Percentiles rank a stretch among this genome's conserved stretches.
phyloP scores from a whole-genome alignment of 2,329 filamentous ascomycete genomes.

The Orbilia quercus region DNA sequence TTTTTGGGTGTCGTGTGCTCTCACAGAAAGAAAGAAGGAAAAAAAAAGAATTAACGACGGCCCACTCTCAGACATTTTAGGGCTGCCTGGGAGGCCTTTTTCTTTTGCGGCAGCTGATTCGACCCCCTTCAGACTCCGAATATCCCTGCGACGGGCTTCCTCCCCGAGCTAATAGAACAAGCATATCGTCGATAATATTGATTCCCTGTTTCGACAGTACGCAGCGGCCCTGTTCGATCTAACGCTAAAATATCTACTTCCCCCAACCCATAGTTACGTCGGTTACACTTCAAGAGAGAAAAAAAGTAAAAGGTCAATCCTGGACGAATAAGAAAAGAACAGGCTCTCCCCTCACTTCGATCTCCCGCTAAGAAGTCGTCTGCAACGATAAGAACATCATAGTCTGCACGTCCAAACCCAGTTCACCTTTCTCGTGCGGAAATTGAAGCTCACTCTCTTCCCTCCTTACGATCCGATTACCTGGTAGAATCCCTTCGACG shows the following conservation, averaged over 20 bases:
- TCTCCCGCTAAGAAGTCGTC: slow-evolving; percentile 36
- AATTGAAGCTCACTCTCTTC: slow-evolving; percentile 50
- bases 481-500: slow-evolving; percentile 53
- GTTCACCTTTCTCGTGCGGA: slow-evolving; percentile 53
- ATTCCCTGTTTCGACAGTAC: slow-evolving; percentile 53
- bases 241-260: slow-evolving; percentile 23
- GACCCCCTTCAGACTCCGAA: slow-evolving; percentile 50
- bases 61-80: slow-evolving; percentile 53
- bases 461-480: slow-evolving; percentile 55
- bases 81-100: slow-evolving; percentile 50
- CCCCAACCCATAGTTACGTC: slow-evolving; percentile 49
- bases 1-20: slow-evolving; percentile 33
- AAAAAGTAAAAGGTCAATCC: slow-evolving; percentile 16
- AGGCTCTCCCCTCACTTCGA: slow-evolving; percentile 44
- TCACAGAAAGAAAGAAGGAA: not conserved
- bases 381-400: slow-evolving; percentile 55
- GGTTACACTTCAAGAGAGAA: slow-evolving; percentile 44
- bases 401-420: slow-evolving; percentile 43
- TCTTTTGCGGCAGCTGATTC: slow-evolving; percentile 54
- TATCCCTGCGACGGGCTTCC: slow-evolving; percentile 55
- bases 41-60: slow-evolving; percentile 52
- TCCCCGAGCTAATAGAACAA: slow-evolving; percentile 52
- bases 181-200: slow-evolving; percentile 50
- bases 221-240: slow-evolving; percentile 17
- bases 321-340: slow-evolving; percentile 46